Conservation (phyloP, 2,329 filamentous ascomycete species). For the Pyricularia grisea region DNA sequence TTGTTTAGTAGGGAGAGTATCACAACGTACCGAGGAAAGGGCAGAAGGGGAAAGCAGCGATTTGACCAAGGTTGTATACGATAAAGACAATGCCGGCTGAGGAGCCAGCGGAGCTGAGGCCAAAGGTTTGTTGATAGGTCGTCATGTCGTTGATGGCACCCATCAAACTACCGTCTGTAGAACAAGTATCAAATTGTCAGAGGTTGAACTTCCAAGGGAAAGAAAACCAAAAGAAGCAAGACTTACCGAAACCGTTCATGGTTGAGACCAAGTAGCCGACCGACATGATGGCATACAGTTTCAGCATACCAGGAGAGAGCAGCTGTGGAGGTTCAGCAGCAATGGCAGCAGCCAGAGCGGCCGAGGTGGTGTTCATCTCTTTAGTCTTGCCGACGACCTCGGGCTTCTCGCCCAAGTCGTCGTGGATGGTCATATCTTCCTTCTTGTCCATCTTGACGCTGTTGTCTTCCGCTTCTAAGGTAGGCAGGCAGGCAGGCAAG, state of each 20-base stretch:
- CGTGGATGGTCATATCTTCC: background rate
- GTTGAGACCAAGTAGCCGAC: slow-evolving; percentile 34
- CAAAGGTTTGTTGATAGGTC: slow-evolving; percentile 39
- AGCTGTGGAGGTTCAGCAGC: slow-evolving; percentile 24
- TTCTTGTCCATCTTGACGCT: slow-evolving; percentile 2
- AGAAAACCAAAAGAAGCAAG: background rate
- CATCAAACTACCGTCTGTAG: slow-evolving; percentile 41
- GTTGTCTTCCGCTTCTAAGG: background rate
- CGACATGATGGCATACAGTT: slow-evolving; percentile 26
- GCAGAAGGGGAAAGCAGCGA: slow-evolving; percentile 41
- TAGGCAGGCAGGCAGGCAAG: no score
- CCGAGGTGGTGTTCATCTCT: slow-evolving; percentile 25
- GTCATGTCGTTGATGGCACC: slow-evolving; percentile 42
- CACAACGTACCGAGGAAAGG: slow-evolving; percentile 24
- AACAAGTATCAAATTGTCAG: background rate
- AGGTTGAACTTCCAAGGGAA: background rate
- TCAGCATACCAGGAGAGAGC: slow-evolving; percentile 23
- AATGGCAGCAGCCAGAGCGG: slow-evolving; percentile 23
- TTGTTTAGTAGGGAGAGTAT: background rate
- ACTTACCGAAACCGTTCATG: slow-evolving; percentile 41
- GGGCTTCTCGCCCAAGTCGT: slow-evolving; percentile 13
- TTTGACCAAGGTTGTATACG: slow-evolving; percentile 39
- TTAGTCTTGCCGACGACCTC: slow-evolving; percentile 14
- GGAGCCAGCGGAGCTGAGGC: slow-evolving; percentile 33
- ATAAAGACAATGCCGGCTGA: slow-evolving; percentile 36